phyloP scores from a whole-genome alignment of 164 flowering plant genomes.

The Protea cynaroides region DNA sequence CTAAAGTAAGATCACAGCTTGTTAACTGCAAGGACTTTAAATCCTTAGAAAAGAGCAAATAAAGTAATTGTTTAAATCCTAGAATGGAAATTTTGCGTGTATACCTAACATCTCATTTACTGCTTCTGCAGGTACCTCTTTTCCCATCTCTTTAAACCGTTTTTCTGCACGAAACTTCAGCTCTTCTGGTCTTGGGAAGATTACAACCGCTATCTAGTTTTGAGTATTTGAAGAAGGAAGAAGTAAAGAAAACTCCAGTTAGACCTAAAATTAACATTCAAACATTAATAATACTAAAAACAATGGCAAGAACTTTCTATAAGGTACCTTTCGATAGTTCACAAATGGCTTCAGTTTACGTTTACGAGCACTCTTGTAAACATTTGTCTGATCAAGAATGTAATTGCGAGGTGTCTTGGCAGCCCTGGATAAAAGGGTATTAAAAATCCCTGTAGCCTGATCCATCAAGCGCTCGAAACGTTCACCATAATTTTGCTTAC shows the following conservation, averaged over 20 bases:
- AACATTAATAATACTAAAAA: background rate
- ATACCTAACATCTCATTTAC: slow-evolving; percentile 56
- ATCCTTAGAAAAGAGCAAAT: no score
- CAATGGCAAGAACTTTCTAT: background rate
- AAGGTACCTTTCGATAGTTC: slow-evolving; percentile 41
- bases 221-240: background rate
- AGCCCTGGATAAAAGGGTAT: slow-evolving; percentile 52
- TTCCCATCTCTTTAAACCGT: slow-evolving; percentile 60
- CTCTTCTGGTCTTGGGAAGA: slow-evolving; percentile 48
- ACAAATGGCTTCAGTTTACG: slow-evolving; percentile 53
- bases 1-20: background rate
- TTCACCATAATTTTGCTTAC: slow-evolving; percentile 58
- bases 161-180: slow-evolving; percentile 39
- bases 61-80: background rate
- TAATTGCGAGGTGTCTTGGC: slow-evolving; percentile 42
- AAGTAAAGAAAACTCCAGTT: background rate
- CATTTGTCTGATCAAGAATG: slow-evolving; percentile 68
- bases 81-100: background rate
- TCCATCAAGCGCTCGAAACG: slow-evolving; percentile 55
- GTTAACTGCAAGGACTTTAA: no score
- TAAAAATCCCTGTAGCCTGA: slow-evolving; percentile 50
- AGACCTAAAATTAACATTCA: background rate
- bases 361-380: slow-evolving; percentile 59
- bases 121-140: slow-evolving; percentile 61
- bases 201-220: slow-evolving; percentile 51